A percentile compares a stretch with the other conserved stretches of the same genome.
Evolutionary conservation across 495 filamentous ascomycete genomes (phyloP).

Genomic region (Talaromyces wortmannii): DNA sequence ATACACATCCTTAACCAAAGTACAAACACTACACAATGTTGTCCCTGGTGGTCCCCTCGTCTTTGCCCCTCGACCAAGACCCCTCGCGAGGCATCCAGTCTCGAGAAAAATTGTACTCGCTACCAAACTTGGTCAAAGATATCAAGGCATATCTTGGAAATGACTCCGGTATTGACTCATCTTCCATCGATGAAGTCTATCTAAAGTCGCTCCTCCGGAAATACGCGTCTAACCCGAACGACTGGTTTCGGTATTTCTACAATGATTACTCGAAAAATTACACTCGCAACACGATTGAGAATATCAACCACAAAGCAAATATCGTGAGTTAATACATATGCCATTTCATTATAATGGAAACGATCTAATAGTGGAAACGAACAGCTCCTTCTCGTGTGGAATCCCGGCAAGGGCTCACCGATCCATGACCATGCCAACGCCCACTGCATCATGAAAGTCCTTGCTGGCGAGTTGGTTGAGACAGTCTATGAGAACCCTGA

Average conservation of each 20-base stretch:
- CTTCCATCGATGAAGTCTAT: conserved; percentile 65
- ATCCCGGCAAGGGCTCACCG: conserved; percentile 72
- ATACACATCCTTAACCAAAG: too few relatives aligned
- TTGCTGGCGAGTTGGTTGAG: conserved; percentile 61
- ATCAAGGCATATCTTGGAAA: conserved; percentile 68
- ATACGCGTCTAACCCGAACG: conserved; percentile 57
- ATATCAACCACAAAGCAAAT: conserved; percentile 88
- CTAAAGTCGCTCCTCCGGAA: conserved; percentile 62
- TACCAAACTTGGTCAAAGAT: conserved; percentile 40
- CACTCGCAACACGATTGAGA: conserved; percentile 83
- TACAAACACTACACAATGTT: background rate
- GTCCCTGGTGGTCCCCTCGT: background rate
- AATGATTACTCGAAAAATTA: conserved; percentile 59
- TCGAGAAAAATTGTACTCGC: background rate
- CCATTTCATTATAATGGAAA: background rate
- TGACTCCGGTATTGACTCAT: conserved; percentile 71
- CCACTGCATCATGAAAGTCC: conserved; percentile 63
- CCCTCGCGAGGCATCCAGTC: background rate
- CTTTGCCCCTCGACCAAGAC: background rate
- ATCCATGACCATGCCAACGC: conserved; percentile 88
- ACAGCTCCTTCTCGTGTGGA: conserved; percentile 87
- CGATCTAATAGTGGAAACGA: background rate
- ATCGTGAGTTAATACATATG: conserved; percentile 46
- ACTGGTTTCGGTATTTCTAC: conserved; percentile 70
- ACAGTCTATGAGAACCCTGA: conserved; percentile 73